Evolutionary conservation across 768 basidiomycete genomes (phyloP).

Genomic region (Serpula lacrymans): DNA sequence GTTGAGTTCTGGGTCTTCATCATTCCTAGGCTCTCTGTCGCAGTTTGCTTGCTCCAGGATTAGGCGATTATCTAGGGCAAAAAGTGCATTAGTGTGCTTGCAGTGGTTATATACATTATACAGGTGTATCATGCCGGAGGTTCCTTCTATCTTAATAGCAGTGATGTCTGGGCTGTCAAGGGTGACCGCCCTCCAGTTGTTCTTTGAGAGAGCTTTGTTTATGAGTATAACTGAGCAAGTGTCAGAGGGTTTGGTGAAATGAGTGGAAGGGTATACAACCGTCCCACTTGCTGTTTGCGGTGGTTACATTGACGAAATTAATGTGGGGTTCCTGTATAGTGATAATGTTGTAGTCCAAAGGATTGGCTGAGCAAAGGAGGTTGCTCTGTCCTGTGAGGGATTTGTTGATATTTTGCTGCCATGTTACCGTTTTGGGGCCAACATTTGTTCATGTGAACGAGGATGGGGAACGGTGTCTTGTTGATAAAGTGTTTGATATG

Average conservation of each 20-base stretch:
- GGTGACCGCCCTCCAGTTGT: slow-evolving; percentile 7
- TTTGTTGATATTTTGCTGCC: slow-evolving; percentile 28
- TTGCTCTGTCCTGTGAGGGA: slow-evolving; percentile 12
- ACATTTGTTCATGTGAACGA: slow-evolving; percentile 1
- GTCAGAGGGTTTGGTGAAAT: slow-evolving; percentile 1
- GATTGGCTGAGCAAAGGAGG: slow-evolving; percentile 6
- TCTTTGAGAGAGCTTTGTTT: neutral
- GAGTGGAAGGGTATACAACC: slow-evolving; percentile 18
- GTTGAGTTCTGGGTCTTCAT: neutral
- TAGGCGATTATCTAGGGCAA: neutral
- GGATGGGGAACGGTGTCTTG: neutral
- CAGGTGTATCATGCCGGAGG: neutral
- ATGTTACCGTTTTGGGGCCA: slow-evolving; percentile 5
- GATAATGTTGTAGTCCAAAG: slow-evolving; percentile 21
- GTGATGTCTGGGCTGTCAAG: slow-evolving; percentile 1
- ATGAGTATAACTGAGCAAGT: slow-evolving; percentile 11
- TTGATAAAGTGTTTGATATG: no score
- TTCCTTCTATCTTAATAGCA: neutral
- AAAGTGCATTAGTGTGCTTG: neutral
- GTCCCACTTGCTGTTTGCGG: slow-evolving; percentile 7
- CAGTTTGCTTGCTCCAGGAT: neutral
- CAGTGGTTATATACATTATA: slow-evolving; percentile 11
- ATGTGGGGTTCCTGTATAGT: slow-evolving; percentile 38
- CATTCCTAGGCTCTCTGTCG: neutral
- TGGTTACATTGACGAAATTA: slow-evolving; percentile 15